Percentiles rank a stretch among this genome's conserved stretches.
These are phyloP conservation scores for Cercospora sp. DNA, from an alignment of 2,329 filamentous ascomycete genomes.

Conservation along the genomic window DNA sequence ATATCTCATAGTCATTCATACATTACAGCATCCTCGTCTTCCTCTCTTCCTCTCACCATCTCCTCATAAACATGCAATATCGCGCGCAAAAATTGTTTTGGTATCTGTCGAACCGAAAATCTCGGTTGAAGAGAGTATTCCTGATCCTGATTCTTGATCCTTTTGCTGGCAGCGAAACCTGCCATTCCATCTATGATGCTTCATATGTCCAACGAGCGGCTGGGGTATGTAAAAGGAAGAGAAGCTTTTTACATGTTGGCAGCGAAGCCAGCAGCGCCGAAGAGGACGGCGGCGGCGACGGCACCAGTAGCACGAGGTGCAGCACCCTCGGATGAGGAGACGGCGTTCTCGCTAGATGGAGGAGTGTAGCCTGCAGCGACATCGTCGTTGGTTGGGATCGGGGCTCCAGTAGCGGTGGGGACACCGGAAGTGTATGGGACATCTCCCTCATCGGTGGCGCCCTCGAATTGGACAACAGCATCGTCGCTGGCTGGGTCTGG, in stretches of 20 bases:
- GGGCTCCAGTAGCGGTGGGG: constrained; percentile 40
- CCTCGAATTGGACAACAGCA: constrained; percentile 53
- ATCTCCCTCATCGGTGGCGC: constrained; percentile 49
- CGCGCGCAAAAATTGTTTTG: background rate
- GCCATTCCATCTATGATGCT: background rate
- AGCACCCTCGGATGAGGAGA: constrained; percentile 31
- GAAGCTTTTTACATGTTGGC: constrained; percentile 9
- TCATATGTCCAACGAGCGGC: background rate
- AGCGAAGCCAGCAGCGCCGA: constrained; percentile 46
- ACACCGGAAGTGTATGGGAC: constrained; percentile 60
- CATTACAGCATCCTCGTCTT: background rate
- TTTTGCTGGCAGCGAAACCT: background rate
- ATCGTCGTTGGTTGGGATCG: constrained; percentile 35
- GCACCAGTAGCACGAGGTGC: constrained; percentile 42
- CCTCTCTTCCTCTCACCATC: background rate
- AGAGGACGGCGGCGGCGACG: constrained; percentile 50
- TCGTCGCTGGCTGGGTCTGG: constrained; percentile 47
- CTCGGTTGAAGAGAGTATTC: background rate
- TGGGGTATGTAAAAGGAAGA: background rate
- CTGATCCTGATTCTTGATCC: background rate
- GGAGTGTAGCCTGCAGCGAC: constrained; percentile 34
- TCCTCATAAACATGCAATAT: background rate
- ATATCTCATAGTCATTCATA: background rate
- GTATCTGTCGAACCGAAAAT: background rate
- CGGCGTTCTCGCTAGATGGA: constrained; percentile 13